Evolutionary conservation across 2,329 filamentous ascomycete species (phyloP).

Genomic region (Drechslerella coelobrocha): DNA sequence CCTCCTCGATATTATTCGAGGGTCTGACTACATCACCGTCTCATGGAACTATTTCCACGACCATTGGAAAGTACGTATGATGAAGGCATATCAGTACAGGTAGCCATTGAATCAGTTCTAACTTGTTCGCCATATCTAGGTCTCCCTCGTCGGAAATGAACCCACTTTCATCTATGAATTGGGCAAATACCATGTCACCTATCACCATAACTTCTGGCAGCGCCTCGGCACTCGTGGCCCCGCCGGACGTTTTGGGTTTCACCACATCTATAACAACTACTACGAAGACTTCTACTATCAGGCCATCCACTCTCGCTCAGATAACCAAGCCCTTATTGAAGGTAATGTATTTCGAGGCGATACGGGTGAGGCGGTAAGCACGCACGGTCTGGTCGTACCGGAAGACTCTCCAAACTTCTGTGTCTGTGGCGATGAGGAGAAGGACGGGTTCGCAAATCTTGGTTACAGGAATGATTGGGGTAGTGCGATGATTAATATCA

Average conservation of each 20-base stretch:
- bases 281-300: slow-evolving; percentile 63
- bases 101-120: too few species aligned
- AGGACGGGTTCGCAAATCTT: slow-evolving; percentile 66
- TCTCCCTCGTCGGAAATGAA: slow-evolving; percentile 69
- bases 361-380: slow-evolving; percentile 62
- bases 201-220: slow-evolving; percentile 63
- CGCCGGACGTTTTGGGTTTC: slow-evolving; percentile 63
- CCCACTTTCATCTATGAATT: slow-evolving; percentile 66
- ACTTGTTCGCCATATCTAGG: too few species aligned
- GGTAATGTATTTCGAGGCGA: slow-evolving; percentile 63
- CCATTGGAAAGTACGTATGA: too few species aligned
- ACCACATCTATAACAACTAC: slow-evolving; percentile 63
- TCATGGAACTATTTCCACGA: slow-evolving; percentile 64
- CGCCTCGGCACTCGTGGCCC: slow-evolving; percentile 62
- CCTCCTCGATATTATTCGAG: slow-evolving; percentile 61
- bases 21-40: slow-evolving; percentile 61
- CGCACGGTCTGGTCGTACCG: slow-evolving; percentile 65
- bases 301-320: slow-evolving; percentile 62
- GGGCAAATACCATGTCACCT: slow-evolving; percentile 64
- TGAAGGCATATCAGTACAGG: too few species aligned
- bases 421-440: slow-evolving; percentile 64
- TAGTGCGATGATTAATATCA: slow-evolving; percentile 63
- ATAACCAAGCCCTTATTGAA: slow-evolving; percentile 63
- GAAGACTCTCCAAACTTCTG: slow-evolving; percentile 65
- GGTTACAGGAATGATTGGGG: slow-evolving; percentile 65